A percentile compares a stretch with the other conserved stretches of the same genome.
Conservation (phyloP, 2,329 filamentous ascomycete species). For the Venturia aucupariae region DNA sequence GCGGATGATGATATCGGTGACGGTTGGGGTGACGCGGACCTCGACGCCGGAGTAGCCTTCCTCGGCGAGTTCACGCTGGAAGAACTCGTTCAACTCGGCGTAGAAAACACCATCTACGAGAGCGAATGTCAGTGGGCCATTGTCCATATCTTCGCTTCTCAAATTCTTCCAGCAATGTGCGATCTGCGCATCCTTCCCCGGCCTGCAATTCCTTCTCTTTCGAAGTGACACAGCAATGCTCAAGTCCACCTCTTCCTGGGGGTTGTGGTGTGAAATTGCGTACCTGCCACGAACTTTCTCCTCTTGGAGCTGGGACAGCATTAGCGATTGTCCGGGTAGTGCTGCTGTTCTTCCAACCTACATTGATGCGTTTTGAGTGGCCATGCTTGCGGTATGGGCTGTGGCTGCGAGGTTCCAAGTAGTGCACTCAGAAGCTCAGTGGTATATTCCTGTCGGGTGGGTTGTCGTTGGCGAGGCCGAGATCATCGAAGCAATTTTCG, state of each 20-base stretch:
- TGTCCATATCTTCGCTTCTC: background rate
- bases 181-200: background rate
- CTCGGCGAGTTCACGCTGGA: constrained; percentile 99
- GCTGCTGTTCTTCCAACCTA: constrained; percentile 21
- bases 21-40: constrained; percentile 98
- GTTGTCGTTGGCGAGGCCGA: background rate
- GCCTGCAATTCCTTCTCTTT: background rate
- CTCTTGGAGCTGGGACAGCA: constrained; percentile 63
- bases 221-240: background rate
- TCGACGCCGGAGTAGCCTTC: constrained; percentile 99
- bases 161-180: background rate
- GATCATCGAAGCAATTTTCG: background rate
- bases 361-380: constrained; percentile 32
- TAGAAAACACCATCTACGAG: constrained; percentile 94
- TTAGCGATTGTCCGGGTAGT: background rate
- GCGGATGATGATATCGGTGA: constrained; percentile 99
- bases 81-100: constrained; percentile 99
- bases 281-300: constrained; percentile 56
- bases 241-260: background rate
- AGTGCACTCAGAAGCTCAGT: constrained; percentile 17
- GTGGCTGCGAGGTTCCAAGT: background rate
- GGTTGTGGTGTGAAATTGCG: constrained; percentile 15
- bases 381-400: constrained; percentile 24
- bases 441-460: constrained; percentile 2
- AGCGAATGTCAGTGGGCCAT: constrained; percentile 1